Evolutionary conservation across 805 yeast species (phyloP).

Genomic region (Nakazawaea molendinolei): DNA sequence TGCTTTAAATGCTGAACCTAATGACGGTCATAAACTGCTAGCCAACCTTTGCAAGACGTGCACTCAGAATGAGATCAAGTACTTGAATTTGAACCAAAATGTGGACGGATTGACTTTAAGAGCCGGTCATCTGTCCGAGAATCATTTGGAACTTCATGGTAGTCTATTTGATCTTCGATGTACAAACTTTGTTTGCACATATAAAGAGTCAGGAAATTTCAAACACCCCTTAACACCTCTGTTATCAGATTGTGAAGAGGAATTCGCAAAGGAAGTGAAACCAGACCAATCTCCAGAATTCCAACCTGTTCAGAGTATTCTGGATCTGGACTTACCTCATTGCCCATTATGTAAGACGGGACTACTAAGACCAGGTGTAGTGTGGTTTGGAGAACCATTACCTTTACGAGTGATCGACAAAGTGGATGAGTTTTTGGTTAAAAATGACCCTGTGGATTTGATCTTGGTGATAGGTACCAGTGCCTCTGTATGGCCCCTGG

Average conservation of each 20-base stretch:
- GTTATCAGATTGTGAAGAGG: conserved; percentile 34
- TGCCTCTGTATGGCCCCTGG: conserved; percentile 86
- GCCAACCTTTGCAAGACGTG: conserved; percentile 48
- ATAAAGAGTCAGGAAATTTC: conserved; percentile 42
- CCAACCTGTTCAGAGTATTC: conserved; percentile 40
- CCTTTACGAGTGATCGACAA: conserved; percentile 55
- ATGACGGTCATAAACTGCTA: conserved; percentile 64
- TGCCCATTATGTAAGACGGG: conserved; percentile 74
- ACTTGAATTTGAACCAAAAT: conserved; percentile 74
- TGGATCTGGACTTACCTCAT: conserved; percentile 51
- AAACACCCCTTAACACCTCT: conserved; percentile 55
- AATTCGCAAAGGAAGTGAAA: conserved; percentile 19
- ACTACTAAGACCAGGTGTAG: conserved; percentile 79
- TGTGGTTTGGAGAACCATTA: conserved; percentile 91
- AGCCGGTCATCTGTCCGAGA: conserved; percentile 49
- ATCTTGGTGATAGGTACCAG: conserved; percentile 82
- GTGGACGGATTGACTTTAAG: conserved; percentile 70
- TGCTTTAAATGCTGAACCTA: conserved; percentile 66
- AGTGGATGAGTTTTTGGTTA: conserved; percentile 65
- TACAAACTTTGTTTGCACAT: conserved; percentile 69
- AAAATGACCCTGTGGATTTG: conserved; percentile 51
- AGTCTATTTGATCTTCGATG: conserved; percentile 67
- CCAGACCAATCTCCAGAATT: conserved; percentile 33
- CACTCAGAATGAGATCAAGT: conserved; percentile 22
- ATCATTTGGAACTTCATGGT: conserved; percentile 74